Evolutionary conservation across 192 early-diverging fungal genomes (phyloP).

Genomic region (Backusella psychrophila): DNA sequence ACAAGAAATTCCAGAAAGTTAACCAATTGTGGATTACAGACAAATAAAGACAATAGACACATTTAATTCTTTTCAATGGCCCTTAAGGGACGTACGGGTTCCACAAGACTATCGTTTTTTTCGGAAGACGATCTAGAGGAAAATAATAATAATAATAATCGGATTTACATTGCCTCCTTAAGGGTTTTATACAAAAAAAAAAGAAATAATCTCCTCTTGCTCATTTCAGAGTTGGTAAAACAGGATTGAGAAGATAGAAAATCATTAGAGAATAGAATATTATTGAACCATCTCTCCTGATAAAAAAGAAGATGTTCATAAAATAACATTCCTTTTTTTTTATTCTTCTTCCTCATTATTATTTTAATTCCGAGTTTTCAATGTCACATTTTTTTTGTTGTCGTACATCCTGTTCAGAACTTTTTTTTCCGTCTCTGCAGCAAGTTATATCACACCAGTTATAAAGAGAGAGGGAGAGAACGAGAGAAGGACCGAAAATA

Average conservation of each 20-base stretch:
- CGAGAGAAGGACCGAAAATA: not conserved
- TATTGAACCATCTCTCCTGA: not conserved
- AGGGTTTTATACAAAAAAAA: not conserved
- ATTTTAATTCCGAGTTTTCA: conserved; percentile 5
- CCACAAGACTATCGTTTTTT: not conserved
- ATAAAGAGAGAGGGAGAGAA: not conserved
- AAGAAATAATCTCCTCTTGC: not conserved
- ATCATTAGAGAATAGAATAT: not conserved
- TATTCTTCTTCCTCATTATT: not conserved
- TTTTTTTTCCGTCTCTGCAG: not conserved
- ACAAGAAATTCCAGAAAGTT: conserved; percentile 2
- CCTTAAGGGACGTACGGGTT: not conserved
- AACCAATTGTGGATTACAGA: not conserved
- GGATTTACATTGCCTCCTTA: not conserved
- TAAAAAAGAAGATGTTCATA: not conserved
- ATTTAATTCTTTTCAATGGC: not conserved
- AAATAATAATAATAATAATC: not conserved
- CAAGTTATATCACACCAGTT: not conserved
- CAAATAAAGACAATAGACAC: conserved; percentile 3
- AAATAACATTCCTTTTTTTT: not conserved
- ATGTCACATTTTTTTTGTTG: not conserved
- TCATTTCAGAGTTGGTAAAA: not conserved
- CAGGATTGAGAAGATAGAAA: not conserved
- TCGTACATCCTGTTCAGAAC: not conserved
- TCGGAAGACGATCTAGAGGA: not conserved